Percentiles rank a stretch among this genome's conserved stretches.
These are phyloP conservation scores for Ganoderma multipileum DNA, from an alignment of 1,284 basidiomycete genomes.

Conservation along the genomic window DNA sequence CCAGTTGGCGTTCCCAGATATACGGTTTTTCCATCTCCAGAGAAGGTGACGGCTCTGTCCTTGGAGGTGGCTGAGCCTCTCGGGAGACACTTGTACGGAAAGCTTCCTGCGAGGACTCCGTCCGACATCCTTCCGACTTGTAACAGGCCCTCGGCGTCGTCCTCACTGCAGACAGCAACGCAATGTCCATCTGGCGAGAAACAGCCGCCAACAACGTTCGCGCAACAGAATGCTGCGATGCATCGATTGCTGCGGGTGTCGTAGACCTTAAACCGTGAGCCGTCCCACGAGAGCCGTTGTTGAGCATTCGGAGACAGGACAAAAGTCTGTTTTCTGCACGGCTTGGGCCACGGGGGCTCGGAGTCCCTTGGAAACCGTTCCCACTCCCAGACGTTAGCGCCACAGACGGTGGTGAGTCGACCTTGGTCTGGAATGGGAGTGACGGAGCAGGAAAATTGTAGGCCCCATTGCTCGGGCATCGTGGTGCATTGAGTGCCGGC, in stretches of 20 bases:
- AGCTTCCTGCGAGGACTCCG: background rate
- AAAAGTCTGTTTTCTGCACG: background rate
- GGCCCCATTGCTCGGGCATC: background rate
- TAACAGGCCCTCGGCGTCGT: background rate
- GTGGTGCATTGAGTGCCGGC: background rate
- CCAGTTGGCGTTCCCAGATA: background rate
- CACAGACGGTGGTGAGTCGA: background rate
- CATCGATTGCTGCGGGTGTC: background rate
- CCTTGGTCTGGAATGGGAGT: background rate
- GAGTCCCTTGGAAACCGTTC: too few species aligned
- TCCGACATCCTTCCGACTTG: background rate
- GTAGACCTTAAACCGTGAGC: background rate
- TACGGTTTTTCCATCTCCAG: background rate
- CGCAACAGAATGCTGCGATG: background rate
- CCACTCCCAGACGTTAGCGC: background rate
- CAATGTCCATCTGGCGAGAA: background rate
- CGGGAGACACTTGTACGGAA: background rate
- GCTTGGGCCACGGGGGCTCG: too few species aligned
- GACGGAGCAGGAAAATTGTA: background rate
- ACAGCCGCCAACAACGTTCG: background rate
- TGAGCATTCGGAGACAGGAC: background rate
- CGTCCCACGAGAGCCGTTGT: background rate
- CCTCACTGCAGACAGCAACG: background rate
- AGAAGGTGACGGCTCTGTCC: background rate
- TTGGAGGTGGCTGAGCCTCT: background rate